A percentile compares a stretch with the other conserved stretches of the same genome.
Evolutionary conservation across 768 basidiomycete genomes (phyloP).

Genomic region (Calvatia gigantea): DNA sequence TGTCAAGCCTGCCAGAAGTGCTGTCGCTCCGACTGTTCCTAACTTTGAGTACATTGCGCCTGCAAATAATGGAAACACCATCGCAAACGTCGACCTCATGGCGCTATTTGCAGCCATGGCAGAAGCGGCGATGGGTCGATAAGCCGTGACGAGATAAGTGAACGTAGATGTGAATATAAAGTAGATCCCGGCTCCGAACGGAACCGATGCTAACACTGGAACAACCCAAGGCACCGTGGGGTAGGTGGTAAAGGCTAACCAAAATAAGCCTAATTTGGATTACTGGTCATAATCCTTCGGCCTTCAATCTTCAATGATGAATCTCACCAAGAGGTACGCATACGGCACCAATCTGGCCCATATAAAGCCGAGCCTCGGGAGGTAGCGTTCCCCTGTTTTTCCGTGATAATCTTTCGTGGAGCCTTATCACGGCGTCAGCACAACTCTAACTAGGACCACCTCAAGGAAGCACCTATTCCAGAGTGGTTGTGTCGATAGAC

Average conservation of each 20-base stretch:
- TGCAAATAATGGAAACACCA: slow-evolving; percentile 60
- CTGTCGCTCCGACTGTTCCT: slow-evolving; percentile 70
- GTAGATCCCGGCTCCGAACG: slow-evolving; percentile 63
- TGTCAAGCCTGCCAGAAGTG: slow-evolving; percentile 61
- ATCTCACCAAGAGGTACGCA: slow-evolving; percentile 57
- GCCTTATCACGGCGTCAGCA: slow-evolving; percentile 20
- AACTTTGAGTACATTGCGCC: slow-evolving; percentile 65
- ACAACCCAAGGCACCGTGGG: slow-evolving; percentile 58
- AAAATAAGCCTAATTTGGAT: slow-evolving; percentile 43
- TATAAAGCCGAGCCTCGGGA: slow-evolving; percentile 61
- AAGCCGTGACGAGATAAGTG: slow-evolving; percentile 68
- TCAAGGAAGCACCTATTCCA: slow-evolving; percentile 45
- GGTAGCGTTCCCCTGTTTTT: slow-evolving; percentile 47
- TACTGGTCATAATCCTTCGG: slow-evolving; percentile 20
- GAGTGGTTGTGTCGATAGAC: slow-evolving; percentile 46
- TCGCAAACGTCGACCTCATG: slow-evolving; percentile 57
- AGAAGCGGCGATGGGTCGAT: slow-evolving; percentile 62
- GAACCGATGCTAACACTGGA: slow-evolving; percentile 59
- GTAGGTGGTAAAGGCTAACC: slow-evolving; percentile 56
- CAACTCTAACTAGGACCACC: background rate
- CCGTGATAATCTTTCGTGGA: slow-evolving; percentile 31
- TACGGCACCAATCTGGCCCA: slow-evolving; percentile 67
- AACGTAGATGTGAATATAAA: slow-evolving; percentile 71
- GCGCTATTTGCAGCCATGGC: slow-evolving; percentile 68
- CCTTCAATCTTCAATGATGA: slow-evolving; percentile 35